Base-by-base conservation (phyloP, 2,329 filamentous ascomycete genomes). In the Cylindrodendrum hubeiense region DNA sequence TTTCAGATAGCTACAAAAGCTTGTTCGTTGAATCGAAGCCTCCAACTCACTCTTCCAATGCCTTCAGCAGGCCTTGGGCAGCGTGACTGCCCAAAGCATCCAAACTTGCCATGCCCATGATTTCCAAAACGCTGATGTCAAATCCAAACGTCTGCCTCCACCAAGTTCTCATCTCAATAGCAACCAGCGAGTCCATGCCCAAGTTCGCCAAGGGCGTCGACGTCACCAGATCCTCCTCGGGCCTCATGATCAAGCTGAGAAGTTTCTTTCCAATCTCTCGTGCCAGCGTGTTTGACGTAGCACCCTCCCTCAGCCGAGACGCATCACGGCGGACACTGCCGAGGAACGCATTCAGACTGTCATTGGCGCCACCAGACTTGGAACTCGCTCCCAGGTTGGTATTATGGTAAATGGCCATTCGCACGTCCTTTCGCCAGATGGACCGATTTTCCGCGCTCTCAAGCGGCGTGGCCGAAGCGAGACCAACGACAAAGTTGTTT, bases 81-180 rank as follows among this genome's bases (percentile, higher is more conserved):
- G 60, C 59, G 19, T 62, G 52, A 3, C n/a, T 34, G 19, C 62
- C 62, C 10, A 65, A 26, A 15, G 49, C 62, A 8, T 55, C 56
- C 33, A 65, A 9, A 5, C 19, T 65, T 5, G 22, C 56, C 56
- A 65, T 53, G 22, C 66, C 60, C 56, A 67, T 55, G 4, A 72
- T 66, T 33, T 68, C 66, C n/a, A 71, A 34, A 4, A 71, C 67
- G 34, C 57, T 71, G 3, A 72, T 69, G 4, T 75, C 70, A 21
- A 68, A 57, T 1, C 70, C 68, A 26, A 74, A 65, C 0, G 61
- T 58, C 12, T 61, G 56, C 50, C 67, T 67, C 70, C 71, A 72
- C 68, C 71, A 74, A 19, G 61, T 68, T 15, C 71, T 61, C 50
- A 75, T 51, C 47, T 74, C 71, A n/a, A 73, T 67, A 4, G 67